phyloP scores from a whole-genome alignment of 2,329 filamentous ascomycete genomes.

The Venturia oleaginea region DNA sequence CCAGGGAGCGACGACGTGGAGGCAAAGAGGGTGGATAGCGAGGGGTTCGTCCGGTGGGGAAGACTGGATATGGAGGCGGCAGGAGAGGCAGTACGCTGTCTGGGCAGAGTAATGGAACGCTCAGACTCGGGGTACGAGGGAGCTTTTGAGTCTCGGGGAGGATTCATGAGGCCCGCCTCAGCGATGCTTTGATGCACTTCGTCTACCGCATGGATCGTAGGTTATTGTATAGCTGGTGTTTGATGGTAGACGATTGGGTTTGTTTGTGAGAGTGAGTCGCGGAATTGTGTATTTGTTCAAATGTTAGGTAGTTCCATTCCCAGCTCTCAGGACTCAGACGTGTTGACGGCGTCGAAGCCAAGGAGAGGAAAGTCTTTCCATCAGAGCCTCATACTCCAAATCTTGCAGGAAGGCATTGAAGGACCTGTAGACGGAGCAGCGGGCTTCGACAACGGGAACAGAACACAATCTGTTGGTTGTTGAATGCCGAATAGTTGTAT shows the following conservation, averaged over 20 bases:
- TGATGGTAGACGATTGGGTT: no score
- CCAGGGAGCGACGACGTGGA: slow-evolving; percentile 38
- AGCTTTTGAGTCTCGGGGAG: slow-evolving; percentile 4
- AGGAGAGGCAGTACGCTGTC: slow-evolving; percentile 29
- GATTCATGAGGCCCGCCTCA: slow-evolving; percentile 7
- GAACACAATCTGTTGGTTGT: background rate
- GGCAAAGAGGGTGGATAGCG: slow-evolving; percentile 44
- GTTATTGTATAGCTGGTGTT: background rate
- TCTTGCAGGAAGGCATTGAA: background rate
- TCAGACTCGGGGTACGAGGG: slow-evolving; percentile 10
- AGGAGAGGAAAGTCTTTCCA: background rate
- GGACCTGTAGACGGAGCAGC: background rate
- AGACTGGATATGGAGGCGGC: slow-evolving; percentile 51
- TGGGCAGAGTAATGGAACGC: background rate
- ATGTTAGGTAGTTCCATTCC: background rate
- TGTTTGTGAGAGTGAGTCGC: background rate
- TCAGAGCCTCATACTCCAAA: background rate
- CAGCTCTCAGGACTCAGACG: background rate
- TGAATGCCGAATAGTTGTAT: background rate
- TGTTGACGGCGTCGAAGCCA: background rate
- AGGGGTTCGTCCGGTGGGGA: slow-evolving; percentile 45
- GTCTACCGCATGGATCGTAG: background rate
- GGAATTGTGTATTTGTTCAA: background rate
- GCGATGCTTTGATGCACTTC: background rate
- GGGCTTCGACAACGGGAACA: background rate